phyloP scores from a whole-genome alignment of 495 filamentous ascomycete genomes.

The Lophium mytilinum region DNA sequence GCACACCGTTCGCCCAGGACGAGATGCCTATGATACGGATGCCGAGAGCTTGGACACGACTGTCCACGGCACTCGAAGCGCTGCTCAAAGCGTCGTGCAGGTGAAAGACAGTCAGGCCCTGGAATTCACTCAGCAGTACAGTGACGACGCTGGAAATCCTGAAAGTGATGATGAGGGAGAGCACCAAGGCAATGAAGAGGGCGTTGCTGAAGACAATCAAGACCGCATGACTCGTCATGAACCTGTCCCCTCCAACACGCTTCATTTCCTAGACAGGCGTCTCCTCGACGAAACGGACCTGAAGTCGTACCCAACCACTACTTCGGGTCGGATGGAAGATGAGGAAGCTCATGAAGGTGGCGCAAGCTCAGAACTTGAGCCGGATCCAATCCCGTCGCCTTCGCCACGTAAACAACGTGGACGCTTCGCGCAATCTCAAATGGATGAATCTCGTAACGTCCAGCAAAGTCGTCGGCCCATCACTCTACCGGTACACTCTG shows the following conservation, averaged over 20 bases:
- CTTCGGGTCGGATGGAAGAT: slow-evolving; percentile 1
- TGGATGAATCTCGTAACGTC: too few relatives aligned
- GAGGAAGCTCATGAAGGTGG: not conserved
- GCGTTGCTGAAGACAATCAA: slow-evolving; percentile 2
- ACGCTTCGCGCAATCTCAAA: too few relatives aligned
- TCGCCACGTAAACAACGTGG: too few relatives aligned
- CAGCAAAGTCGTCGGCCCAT: too few relatives aligned
- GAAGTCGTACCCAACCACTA: slow-evolving; percentile 20
- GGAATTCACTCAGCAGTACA: too few relatives aligned
- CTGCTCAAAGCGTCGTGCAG: not conserved
- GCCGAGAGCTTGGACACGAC: slow-evolving; percentile 25
- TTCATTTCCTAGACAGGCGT: too few relatives aligned
- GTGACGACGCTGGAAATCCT: not conserved
- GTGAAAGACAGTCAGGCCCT: slow-evolving; percentile 6
- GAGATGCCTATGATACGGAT: slow-evolving; percentile 27
- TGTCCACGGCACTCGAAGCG: not conserved
- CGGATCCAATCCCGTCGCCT: not conserved
- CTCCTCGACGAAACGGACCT: too few relatives aligned
- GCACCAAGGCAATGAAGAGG: slow-evolving; percentile 1
- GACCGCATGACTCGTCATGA: not conserved
- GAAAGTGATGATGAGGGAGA: not conserved
- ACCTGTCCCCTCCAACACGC: too few relatives aligned
- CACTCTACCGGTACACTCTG: too few relatives aligned
- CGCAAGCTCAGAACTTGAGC: not conserved
- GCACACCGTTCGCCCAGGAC: not conserved